phyloP scores from a whole-genome alignment of 2,329 filamentous ascomycete species.

The Ophiostoma angusticollis region DNA sequence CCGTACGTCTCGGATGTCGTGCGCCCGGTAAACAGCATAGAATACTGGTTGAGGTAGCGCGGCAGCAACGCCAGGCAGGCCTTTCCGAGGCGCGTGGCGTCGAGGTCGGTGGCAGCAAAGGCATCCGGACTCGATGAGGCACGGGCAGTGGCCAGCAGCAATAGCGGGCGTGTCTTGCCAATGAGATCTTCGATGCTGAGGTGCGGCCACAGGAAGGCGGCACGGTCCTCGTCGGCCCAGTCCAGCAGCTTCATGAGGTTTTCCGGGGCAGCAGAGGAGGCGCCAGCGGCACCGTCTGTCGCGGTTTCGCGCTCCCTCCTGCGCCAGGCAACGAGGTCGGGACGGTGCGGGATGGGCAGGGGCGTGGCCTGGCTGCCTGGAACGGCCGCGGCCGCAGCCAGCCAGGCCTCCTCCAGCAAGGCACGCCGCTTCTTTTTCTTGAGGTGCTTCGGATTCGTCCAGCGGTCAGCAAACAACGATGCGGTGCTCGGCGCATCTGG shows the following conservation, averaged over 20 bases:
- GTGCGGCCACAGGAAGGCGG: constrained; percentile 13
- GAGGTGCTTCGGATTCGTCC: constrained; percentile 9
- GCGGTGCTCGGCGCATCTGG: background rate
- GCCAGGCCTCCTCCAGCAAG: constrained; percentile 5
- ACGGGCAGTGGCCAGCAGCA: constrained; percentile 6
- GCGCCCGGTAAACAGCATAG: constrained; percentile 24
- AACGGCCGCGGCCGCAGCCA: background rate
- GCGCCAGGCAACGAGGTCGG: constrained; percentile 11
- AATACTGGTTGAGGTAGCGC: constrained; percentile 19
- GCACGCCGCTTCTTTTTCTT: constrained; percentile 11
- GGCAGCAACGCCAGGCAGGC: constrained; percentile 11
- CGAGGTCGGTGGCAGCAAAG: constrained; percentile 11
- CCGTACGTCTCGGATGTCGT: constrained; percentile 23
- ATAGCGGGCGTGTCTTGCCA: constrained; percentile 5
- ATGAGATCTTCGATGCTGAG: constrained; percentile 10
- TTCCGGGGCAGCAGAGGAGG: background rate
- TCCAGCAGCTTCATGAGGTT: background rate
- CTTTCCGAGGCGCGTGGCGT: constrained; percentile 10
- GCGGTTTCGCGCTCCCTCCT: constrained; percentile 4
- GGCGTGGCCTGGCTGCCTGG: background rate
- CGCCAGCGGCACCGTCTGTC: background rate
- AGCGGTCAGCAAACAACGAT: constrained; percentile 3
- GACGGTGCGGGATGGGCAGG: constrained; percentile 7
- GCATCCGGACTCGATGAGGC: constrained; percentile 3
- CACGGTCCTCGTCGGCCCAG: constrained; percentile 9